A percentile compares a stretch with the other conserved stretches of the same genome.
These are phyloP conservation scores for Petunia hybrid DNA, from an alignment of 305 asterid genomes.

Conservation along the genomic window DNA sequence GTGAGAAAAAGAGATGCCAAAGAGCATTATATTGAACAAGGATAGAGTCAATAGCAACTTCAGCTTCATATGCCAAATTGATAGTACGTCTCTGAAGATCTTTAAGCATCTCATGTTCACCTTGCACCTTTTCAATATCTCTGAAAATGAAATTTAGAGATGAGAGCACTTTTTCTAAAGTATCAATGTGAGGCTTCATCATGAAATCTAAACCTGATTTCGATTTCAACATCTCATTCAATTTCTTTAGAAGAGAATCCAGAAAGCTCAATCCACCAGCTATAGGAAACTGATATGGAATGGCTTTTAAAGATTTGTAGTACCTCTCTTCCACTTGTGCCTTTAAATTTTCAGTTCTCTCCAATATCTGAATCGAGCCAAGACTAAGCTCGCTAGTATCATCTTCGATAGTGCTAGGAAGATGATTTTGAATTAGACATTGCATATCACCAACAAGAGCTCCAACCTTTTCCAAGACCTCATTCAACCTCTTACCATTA, in stretches of 20 bases:
- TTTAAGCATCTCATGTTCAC: background rate
- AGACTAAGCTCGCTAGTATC: background rate
- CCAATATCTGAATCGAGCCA: background rate
- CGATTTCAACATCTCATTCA: conserved; percentile 3
- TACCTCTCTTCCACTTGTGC: background rate
- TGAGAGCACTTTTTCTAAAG: background rate
- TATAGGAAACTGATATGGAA: background rate
- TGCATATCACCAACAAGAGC: no score
- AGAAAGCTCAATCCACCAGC: background rate
- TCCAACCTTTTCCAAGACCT: no score
- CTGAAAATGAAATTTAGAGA: background rate
- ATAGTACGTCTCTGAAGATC: no score
- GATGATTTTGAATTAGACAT: no score
- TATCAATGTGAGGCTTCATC: background rate
- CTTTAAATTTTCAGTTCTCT: background rate
- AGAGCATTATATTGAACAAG: no score
- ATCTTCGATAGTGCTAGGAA: background rate
- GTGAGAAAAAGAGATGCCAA: no score
- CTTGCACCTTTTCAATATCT: background rate
- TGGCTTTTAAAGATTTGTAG: background rate
- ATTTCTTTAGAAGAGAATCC: background rate
- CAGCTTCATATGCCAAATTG: no score
- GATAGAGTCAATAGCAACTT: no score
- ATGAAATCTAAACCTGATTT: background rate
- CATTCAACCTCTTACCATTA: background rate